Evolutionary conservation across 495 filamentous ascomycete genomes (phyloP), one percentile per base, ranked within the genome.

Genomic region (Cryomyces minteri): DNA sequence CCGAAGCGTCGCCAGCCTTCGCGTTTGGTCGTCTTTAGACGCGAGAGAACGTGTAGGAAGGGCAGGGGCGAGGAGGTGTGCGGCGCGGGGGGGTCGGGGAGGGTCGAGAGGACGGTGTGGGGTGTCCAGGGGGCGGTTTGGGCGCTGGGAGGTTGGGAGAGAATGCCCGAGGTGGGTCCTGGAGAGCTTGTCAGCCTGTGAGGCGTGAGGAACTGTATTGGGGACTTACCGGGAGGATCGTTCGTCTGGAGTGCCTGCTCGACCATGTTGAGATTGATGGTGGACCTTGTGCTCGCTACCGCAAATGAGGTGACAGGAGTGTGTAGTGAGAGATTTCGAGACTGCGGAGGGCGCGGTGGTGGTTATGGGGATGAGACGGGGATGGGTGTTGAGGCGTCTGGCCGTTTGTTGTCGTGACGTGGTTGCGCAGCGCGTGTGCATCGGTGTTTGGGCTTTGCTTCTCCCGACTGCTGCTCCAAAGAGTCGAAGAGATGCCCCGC

Each of bases 1-100:
- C 73, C 76, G 57, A 94, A 92, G 32, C 88, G 77, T 48, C 79
- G 77, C 90, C 90, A 98, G 43, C 90, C 90, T 64, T 94, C 92
- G 49, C 90, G 82, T 57, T 88, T 88, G 45, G 78, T 92, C 10
- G 87, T 94, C 74, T 98, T 98, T 9, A 98, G 71, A 32, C 82
- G 80, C 65, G 88, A 81, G 41, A 98, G 73, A 47, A 94, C 65
- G 65, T 98, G 90, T 56, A 98, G 84, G 69, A 94, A 96, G 36
- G 84, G 77, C 40, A 98, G 54, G 1, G 88, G 87, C 0, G 87
- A 87, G 41, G 62, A 62, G 12, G 84, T 69, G 51, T 76, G 68
- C 48, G 77, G 40, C 34, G 34, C 3, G 51, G 47, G 50, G 51
- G 51, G 28, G 40, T 32, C 14, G 45, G 33, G 29, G 39, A 47